These are phyloP conservation scores for Lasiosphaeris hirsuta DNA, from an alignment of 495 filamentous ascomycete genomes.

Conservation along the genomic window DNA sequence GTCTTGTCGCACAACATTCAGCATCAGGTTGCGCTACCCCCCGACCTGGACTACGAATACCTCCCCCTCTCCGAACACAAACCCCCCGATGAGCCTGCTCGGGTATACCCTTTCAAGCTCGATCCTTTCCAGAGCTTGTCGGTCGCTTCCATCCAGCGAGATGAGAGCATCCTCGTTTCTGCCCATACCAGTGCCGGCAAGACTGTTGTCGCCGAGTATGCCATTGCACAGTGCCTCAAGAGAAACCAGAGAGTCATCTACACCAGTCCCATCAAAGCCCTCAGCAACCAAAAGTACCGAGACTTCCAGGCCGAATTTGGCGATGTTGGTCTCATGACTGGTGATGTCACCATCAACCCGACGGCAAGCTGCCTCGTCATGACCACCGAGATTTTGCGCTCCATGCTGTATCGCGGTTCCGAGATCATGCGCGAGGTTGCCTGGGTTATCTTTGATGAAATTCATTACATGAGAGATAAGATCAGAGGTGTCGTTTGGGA, in stretches of 20 bases:
- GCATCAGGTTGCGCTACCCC: slow-evolving; percentile 93
- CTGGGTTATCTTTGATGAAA: slow-evolving; percentile 98
- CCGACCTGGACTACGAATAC: slow-evolving; percentile 79
- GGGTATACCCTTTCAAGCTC: slow-evolving; percentile 80
- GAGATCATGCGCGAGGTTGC: slow-evolving; percentile 99
- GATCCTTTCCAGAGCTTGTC: slow-evolving; percentile 96
- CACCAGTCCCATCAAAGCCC: slow-evolving; percentile 96
- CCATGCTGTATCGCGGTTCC: slow-evolving; percentile 96
- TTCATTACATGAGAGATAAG: slow-evolving; percentile 96
- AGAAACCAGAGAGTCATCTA: slow-evolving; percentile 98
- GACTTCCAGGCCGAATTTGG: slow-evolving; percentile 95
- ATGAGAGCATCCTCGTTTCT: slow-evolving; percentile 93
- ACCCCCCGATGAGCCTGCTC: slow-evolving; percentile 76
- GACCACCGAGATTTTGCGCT: slow-evolving; percentile 98
- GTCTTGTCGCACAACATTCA: slow-evolving; percentile 94
- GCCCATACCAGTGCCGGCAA: slow-evolving; percentile 98
- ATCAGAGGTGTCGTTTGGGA: slow-evolving; percentile 97
- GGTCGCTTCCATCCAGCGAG: slow-evolving; percentile 87
- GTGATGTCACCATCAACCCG: slow-evolving; percentile 98
- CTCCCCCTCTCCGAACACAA: slow-evolving; percentile 89
- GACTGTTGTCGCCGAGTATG: slow-evolving; percentile 96
- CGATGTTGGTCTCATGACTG: slow-evolving; percentile 97
- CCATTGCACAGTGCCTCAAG: slow-evolving; percentile 95
- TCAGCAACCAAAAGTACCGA: slow-evolving; percentile 98
- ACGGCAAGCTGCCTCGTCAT: slow-evolving; percentile 97